Percentiles rank a stretch among this genome's conserved stretches.
These are phyloP conservation scores for Lachnellula willkommii DNA, from an alignment of 2,329 filamentous ascomycete species.

Conservation along the genomic window DNA sequence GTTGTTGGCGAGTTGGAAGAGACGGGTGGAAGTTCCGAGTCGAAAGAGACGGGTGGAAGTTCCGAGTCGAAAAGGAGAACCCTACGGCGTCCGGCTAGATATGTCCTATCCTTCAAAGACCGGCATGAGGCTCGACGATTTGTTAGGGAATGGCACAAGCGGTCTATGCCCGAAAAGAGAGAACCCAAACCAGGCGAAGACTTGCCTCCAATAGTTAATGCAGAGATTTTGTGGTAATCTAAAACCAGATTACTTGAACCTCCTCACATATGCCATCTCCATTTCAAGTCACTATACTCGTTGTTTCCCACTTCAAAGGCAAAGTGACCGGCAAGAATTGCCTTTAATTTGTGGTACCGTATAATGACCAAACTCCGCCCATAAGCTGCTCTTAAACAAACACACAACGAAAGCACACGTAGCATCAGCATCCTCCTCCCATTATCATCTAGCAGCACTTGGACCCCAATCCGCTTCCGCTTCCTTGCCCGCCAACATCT, in stretches of 20 bases:
- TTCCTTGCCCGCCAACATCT: slow-evolving; percentile 60
- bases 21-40: background rate
- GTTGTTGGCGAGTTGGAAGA: slow-evolving; percentile 1
- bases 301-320: slow-evolving; percentile 8
- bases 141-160: slow-evolving; percentile 47
- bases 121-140: slow-evolving; percentile 38
- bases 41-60: background rate
- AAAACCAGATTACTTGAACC: slow-evolving; percentile 1
- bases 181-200: slow-evolving; percentile 33
- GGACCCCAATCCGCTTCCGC: slow-evolving; percentile 48
- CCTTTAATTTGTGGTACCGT: slow-evolving; percentile 30
- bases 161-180: slow-evolving; percentile 35
- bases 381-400: slow-evolving; percentile 28
- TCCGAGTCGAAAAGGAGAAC: background rate
- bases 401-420: slow-evolving; percentile 22
- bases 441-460: slow-evolving; percentile 67
- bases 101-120: slow-evolving; percentile 29
- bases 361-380: slow-evolving; percentile 32
- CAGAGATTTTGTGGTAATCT: slow-evolving; percentile 44
- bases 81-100: slow-evolving; percentile 18
- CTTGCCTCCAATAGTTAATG: slow-evolving; percentile 37
- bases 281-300: slow-evolving; percentile 9
- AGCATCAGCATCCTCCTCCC: slow-evolving; percentile 7
- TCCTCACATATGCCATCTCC: slow-evolving; percentile 4
- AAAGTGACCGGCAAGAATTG: slow-evolving; percentile 19